Base-by-base conservation (phyloP, 2,329 filamentous ascomycete species). In the Phialophora expanda region DNA sequence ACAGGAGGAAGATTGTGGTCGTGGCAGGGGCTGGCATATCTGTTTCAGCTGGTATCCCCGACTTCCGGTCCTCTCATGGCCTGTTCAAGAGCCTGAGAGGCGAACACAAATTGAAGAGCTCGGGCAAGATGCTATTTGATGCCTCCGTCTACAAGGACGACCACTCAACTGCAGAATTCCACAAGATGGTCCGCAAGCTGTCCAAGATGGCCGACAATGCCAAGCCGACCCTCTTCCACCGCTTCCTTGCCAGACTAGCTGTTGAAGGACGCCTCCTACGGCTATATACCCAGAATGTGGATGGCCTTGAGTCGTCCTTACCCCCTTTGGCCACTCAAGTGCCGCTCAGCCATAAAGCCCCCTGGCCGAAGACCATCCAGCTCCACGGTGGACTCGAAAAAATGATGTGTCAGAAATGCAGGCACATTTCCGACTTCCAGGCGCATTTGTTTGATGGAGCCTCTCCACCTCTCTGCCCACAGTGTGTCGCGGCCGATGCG, bases 11-110 rank as follows among this genome's bases (percentile, higher is more conserved):
- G 82, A 96, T 99, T 76, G 92, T 99, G 38, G 92, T 98, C 59
- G 91, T 99, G 76, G 95, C 94, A 55, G 95, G 95, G 65, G 95
- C 95, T 70, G 95, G 95, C 68, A 99, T 99, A 74, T 98, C 95
- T 46, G 95, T 97, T 59, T 94, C 94, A 61, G 94, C 95, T 72
- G 95, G 95, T 69, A 96, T 99, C 74, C 95, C 95, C 73, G 95
- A 99, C 78, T 99, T 99, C 75, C 92, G 95, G 71, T 99, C 95
- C 4, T 89, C 91, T 11, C 90, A 89, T 66, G 95, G 95, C 58
- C 86, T 99, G 2, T 99, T 99, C 79, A 90, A 89, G 66, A 91
- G 90, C 20, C 84, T 97, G 28, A 90, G 91, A 70, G 90, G 87
- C 68, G 90, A 97, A 75, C 92, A 97, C 79, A 96, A 95, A 72